A percentile compares a stretch with the other conserved stretches of the same genome.
Conservation (phyloP, 768 basidiomycete genomes). For the Clitopilus hobsonii region DNA sequence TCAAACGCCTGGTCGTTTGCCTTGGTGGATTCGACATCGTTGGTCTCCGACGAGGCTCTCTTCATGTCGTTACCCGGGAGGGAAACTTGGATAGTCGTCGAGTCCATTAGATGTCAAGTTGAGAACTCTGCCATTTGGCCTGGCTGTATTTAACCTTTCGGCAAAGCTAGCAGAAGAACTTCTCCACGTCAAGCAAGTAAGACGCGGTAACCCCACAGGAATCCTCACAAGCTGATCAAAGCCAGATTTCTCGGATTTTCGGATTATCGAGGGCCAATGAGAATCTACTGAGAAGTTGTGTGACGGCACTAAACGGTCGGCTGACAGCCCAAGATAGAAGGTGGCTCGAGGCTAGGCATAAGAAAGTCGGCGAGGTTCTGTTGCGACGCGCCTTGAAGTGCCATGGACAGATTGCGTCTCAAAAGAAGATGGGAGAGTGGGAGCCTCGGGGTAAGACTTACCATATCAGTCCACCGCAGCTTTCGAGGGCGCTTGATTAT, state of each 20-base stretch:
- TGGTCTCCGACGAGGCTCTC: background rate
- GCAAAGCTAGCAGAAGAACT: background rate
- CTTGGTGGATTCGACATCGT: background rate
- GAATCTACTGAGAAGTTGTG: background rate
- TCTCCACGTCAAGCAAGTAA: background rate
- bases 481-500: background rate
- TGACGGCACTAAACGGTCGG: background rate
- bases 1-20: slow-evolving; percentile 2
- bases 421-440: background rate
- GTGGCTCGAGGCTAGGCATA: background rate
- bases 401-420: background rate
- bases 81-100: background rate
- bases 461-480: background rate
- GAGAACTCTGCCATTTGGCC: background rate
- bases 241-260: background rate
- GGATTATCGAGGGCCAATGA: background rate
- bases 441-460: background rate
- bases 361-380: background rate
- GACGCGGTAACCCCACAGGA: background rate
- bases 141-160: background rate
- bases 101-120: background rate
- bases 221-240: background rate
- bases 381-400: background rate
- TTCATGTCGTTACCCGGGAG: background rate
- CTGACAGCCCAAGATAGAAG: background rate